Evolutionary conservation across 2,329 filamentous ascomycete genomes (phyloP).

Genomic region (Alternaria consortialis): DNA sequence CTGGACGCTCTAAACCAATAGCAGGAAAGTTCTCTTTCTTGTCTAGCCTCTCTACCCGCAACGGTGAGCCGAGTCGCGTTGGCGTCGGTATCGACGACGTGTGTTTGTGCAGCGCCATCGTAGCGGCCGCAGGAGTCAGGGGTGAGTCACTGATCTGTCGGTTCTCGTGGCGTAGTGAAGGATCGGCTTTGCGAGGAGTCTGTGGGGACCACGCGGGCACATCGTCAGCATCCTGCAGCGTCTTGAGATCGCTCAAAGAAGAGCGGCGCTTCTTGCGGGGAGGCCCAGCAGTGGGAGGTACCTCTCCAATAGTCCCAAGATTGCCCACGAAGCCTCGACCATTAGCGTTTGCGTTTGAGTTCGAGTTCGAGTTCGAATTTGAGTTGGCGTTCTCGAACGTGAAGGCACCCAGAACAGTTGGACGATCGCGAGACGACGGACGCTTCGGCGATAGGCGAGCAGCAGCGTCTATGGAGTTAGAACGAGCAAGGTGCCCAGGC

Average conservation of each 20-base stretch:
- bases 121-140: conserved; percentile 37
- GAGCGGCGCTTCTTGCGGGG: conserved; percentile 81
- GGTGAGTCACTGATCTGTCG: conserved; percentile 43
- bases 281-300: conserved; percentile 50
- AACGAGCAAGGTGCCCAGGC: conserved; percentile 64
- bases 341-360: conserved; percentile 45
- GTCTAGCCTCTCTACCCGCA: conserved; percentile 53
- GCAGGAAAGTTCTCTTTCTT: conserved; percentile 51
- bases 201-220: conserved; percentile 51
- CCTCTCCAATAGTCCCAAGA: conserved; percentile 63
- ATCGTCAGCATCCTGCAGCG: conserved; percentile 67
- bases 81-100: conserved; percentile 51
- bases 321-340: conserved; percentile 35
- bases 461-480: conserved; percentile 80
- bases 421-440: conserved; percentile 65
- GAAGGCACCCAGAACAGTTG: conserved; percentile 59
- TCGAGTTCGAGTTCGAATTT: conserved; percentile 47
- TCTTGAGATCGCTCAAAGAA: conserved; percentile 86
- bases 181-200: conserved; percentile 46
- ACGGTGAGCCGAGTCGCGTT: conserved; percentile 55
- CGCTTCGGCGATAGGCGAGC: conserved; percentile 62
- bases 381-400: conserved; percentile 53
- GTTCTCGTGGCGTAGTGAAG: conserved; percentile 28
- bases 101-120: conserved; percentile 48
- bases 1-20: conserved; percentile 33